A percentile compares a stretch with the other conserved stretches of the same genome.
Evolutionary conservation across 2,329 filamentous ascomycete genomes (phyloP).

Genomic region (Monosporascus sp.): DNA sequence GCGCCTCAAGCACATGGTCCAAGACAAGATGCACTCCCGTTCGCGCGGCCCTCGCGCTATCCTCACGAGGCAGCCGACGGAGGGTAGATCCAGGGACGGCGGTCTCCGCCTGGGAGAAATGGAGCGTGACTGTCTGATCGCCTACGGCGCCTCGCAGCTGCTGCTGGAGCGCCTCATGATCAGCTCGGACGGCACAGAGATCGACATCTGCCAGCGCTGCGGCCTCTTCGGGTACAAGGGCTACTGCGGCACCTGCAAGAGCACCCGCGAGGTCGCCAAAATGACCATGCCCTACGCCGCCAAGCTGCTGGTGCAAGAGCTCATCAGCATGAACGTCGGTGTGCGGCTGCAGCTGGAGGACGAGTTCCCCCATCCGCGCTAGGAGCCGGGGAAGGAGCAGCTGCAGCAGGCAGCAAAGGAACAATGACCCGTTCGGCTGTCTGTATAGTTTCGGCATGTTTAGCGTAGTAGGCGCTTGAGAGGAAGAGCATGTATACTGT

Average conservation of each 20-base stretch:
- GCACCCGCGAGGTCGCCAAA: constrained; percentile 74
- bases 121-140: constrained; percentile 97
- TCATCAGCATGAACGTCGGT: constrained; percentile 98
- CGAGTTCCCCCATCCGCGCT: constrained; percentile 70
- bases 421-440: no score
- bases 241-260: constrained; percentile 91
- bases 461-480: no score
- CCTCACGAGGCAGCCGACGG: constrained; percentile 89
- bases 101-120: constrained; percentile 94
- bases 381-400: constrained; percentile 4
- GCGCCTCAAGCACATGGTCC: constrained; percentile 99
- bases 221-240: constrained; percentile 94
- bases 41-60: constrained; percentile 86
- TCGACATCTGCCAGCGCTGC: constrained; percentile 91
- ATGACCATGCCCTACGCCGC: constrained; percentile 98
- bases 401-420: no score
- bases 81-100: constrained; percentile 88
- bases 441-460: neutral
- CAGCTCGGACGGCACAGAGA: constrained; percentile 80
- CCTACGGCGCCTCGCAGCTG: constrained; percentile 90
- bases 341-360: constrained; percentile 86
- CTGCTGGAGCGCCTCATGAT: constrained; percentile 92
- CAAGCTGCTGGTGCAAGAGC: constrained; percentile 90
- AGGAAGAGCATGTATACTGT: no score
- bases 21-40: constrained; percentile 98